phyloP scores from a whole-genome alignment of 2,329 filamentous ascomycete genomes.

The Sporothrix sp. region DNA sequence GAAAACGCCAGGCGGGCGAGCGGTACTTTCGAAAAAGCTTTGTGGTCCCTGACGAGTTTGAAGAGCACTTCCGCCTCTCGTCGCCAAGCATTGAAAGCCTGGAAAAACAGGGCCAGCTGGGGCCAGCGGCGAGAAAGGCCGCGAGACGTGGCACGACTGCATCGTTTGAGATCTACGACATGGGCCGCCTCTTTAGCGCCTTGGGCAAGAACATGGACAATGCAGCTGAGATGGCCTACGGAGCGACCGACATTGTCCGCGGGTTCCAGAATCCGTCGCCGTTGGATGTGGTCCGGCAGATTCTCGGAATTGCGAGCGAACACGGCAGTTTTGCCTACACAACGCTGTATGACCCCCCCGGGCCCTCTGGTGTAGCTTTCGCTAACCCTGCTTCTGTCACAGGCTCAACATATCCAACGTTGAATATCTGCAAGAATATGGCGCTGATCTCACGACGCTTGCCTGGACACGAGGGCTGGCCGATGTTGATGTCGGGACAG shows the following conservation, averaged over 20 bases:
- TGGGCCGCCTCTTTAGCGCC: constrained; percentile 3
- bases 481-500: constrained; percentile 1
- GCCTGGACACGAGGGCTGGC: constrained; percentile 9
- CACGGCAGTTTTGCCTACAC: constrained; percentile 12
- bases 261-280: constrained; percentile 1
- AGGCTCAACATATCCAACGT: constrained; percentile 14
- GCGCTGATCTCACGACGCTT: constrained; percentile 8
- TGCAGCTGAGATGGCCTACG: neutral
- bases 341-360: constrained; percentile 16
- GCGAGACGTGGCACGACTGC: neutral
- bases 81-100: neutral
- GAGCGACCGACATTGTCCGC: neutral
- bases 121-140: neutral
- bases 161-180: constrained; percentile 4
- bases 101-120: neutral
- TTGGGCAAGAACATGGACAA: neutral
- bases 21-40: constrained; percentile 21
- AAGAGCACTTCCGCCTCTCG: constrained; percentile 19
- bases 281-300: constrained; percentile 6
- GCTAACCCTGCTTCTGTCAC: no score
- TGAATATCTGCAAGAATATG: constrained; percentile 5
- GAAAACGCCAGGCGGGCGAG: constrained; percentile 13
- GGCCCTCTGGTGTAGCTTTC: no score
- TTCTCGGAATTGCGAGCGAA: constrained; percentile 3
- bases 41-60: constrained; percentile 33